Evolutionary conservation across 441 rosid genomes (phyloP).

Genomic region (Arabidopsis hybrid): DNA sequence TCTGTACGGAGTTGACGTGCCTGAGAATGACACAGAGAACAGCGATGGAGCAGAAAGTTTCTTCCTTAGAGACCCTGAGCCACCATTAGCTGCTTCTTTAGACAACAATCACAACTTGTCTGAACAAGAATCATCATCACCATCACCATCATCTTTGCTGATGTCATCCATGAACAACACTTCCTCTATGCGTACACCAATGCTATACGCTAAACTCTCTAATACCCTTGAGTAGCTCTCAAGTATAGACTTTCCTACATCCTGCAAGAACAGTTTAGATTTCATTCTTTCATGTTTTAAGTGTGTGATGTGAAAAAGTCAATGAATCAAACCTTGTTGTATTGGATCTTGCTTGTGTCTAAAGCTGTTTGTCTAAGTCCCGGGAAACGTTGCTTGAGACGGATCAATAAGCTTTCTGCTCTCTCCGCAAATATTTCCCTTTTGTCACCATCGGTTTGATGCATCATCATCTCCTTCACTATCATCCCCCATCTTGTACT

Average conservation of each 20-base stretch:
- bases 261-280: constrained; percentile 47
- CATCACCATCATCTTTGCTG: constrained; percentile 51
- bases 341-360: constrained; percentile 74
- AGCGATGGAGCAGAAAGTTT: constrained; percentile 50
- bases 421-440: constrained; percentile 64
- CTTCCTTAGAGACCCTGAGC: constrained; percentile 46
- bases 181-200: constrained; percentile 75
- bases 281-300: not conserved
- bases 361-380: constrained; percentile 69
- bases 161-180: constrained; percentile 69
- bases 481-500: constrained; percentile 65
- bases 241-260: constrained; percentile 73
- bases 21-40: constrained; percentile 56
- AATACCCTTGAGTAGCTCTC: constrained; percentile 78
- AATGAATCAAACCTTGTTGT: constrained; percentile 57
- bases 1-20: constrained; percentile 58
- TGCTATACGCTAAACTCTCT: constrained; percentile 71
- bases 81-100: constrained; percentile 38
- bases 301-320: not conserved
- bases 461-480: constrained; percentile 63
- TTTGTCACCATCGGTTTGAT: constrained; percentile 59
- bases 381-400: constrained; percentile 74
- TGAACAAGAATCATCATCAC: constrained; percentile 35
- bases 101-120: constrained; percentile 43
- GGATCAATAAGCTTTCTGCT: constrained; percentile 65